Evolutionary conservation across 2,329 filamentous ascomycete genomes (phyloP), one percentile per base, ranked within the genome.

Genomic region (Phaeosphaeriaceae sp.): DNA sequence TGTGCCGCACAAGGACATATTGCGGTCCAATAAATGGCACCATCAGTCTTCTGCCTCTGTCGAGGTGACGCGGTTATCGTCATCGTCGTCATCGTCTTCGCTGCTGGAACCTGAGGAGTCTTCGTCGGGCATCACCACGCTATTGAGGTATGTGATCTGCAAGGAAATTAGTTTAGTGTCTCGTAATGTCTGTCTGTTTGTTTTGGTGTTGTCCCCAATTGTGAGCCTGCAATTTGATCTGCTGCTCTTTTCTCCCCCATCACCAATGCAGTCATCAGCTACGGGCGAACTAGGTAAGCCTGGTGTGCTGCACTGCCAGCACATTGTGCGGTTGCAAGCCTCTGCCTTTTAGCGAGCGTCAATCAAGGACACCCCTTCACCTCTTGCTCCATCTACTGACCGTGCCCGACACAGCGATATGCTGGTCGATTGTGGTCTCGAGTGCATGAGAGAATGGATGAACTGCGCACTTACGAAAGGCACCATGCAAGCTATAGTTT

Each of bases 381-480:
- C 30, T 36, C 40, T 21, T 39, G n/a, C 38, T 26, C 16, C 33
- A 44, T 28, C 7, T 29, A 3, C 38, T 16, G 9, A 20, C 17
- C 23, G 23, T 26, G 23, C 23, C 23, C 23, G 23, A 26, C 6
- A 26, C 23, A 7, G 23, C 34, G 11, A 6, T 15, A 15, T 34
- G n/a, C 32, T 17, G n/a, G 32, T 17, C 32, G 7, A 15, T 34
- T 17, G 7, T 13, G 8, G 8, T 17, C 32, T 13, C 13, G 32
- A 17, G 3, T 17, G 16, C 32, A 36, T 32, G n/a, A 18, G 28
- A 32, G 8, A 36, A 23, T 18, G 34, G 34, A 34, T 20, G 18
- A 26, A 26, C 23, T 26, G 15, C 46, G 39, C 51, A 83, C 89
- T 87, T 77, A 95, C 91, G 77, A 93, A 96, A 34, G 87, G 87